Evolutionary conservation across 1,284 basidiomycete genomes (phyloP).

Genomic region (Dichomitus squalens): DNA sequence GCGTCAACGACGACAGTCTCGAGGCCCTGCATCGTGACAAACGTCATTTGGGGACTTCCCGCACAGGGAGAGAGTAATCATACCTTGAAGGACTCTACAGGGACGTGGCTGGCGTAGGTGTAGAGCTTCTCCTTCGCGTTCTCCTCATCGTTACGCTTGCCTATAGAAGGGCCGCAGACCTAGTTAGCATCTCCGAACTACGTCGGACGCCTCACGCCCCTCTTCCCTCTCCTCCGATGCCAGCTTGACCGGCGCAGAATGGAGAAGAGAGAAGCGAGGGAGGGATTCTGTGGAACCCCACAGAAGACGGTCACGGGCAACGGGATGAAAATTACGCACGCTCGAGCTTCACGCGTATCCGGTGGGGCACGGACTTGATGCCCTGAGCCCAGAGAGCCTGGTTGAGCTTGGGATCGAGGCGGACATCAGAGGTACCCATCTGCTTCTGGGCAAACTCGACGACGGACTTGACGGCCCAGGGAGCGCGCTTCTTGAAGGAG

Average conservation of each 20-base stretch:
- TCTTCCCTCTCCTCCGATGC: not conserved
- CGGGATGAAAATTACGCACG: conserved; percentile 57
- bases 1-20: conserved; percentile 82
- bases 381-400: conserved; percentile 90
- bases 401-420: conserved; percentile 92
- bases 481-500: conserved; percentile 94
- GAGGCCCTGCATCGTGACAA: conserved; percentile 58
- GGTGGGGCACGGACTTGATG: conserved; percentile 89
- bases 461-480: conserved; percentile 92
- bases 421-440: conserved; percentile 93
- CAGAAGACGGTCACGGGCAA: not conserved
- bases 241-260: too few species aligned
- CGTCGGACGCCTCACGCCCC: not conserved
- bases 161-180: conserved; percentile 37
- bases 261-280: conserved; percentile 1
- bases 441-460: conserved; percentile 87
- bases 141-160: conserved; percentile 93
- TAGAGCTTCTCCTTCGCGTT: conserved; percentile 96
- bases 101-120: conserved; percentile 86
- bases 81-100: conserved; percentile 86
- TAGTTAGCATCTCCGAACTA: conserved; percentile 1
- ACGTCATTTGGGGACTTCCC: not conserved
- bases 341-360: conserved; percentile 90
- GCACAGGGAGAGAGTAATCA: too few species aligned
- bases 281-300: not conserved